Evolutionary conservation across 2,329 filamentous ascomycete species (phyloP).

Genomic region (Colletotrichum theobromicola): DNA sequence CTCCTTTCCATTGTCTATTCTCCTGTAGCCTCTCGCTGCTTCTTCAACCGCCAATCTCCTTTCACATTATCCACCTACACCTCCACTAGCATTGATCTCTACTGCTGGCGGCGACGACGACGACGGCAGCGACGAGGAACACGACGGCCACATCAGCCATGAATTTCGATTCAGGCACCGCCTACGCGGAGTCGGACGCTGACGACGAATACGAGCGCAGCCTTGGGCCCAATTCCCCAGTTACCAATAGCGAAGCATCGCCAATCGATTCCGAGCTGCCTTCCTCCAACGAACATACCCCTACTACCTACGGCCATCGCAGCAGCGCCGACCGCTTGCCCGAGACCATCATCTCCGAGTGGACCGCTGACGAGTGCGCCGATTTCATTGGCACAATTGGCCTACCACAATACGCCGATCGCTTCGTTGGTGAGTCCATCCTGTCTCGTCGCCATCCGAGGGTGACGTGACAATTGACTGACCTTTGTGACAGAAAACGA

Average conservation of each 20-base stretch:
- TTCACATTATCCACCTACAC: not conserved
- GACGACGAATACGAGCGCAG: constrained; percentile 85
- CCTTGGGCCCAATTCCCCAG: constrained; percentile 70
- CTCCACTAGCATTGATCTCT: not conserved
- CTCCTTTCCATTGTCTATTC: not conserved
- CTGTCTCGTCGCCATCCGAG: not conserved
- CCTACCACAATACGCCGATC: constrained; percentile 80
- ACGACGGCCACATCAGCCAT: constrained; percentile 36
- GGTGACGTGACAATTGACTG: not conserved
- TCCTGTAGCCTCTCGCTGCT: not conserved
- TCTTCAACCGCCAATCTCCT: not conserved
- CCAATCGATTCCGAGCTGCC: constrained; percentile 75
- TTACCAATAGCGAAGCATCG: constrained; percentile 71
- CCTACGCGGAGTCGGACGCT: constrained; percentile 80
- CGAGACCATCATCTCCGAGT: constrained; percentile 78
- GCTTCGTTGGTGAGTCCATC: constrained; percentile 75
- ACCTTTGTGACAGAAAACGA: constrained; percentile 73
- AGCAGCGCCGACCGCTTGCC: constrained; percentile 70
- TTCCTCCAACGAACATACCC: constrained; percentile 75
- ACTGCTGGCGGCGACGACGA: not conserved
- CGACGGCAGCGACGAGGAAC: not conserved
- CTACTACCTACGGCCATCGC: constrained; percentile 76
- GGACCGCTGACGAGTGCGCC: constrained; percentile 86
- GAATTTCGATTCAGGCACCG: constrained; percentile 69
- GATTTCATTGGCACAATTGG: constrained; percentile 85